These are phyloP conservation scores for Arachnopeziza araneosa DNA, from an alignment of 2,329 filamentous ascomycete genomes.

Conservation along the genomic window DNA sequence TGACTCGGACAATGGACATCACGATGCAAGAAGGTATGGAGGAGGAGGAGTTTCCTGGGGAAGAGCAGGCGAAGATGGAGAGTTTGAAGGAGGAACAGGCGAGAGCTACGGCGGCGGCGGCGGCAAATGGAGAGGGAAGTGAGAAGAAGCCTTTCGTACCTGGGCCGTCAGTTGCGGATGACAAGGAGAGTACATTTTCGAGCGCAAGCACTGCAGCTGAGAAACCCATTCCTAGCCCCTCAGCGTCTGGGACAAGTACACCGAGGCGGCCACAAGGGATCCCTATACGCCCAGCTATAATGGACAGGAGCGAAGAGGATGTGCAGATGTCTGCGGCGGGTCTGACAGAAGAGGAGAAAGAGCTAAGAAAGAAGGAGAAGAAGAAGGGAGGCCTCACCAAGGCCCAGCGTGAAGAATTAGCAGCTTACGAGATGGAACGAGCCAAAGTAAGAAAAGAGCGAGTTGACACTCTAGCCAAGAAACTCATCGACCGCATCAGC, in stretches of 20 bases:
- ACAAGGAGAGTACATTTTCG: conserved; percentile 12
- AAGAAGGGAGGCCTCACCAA: conserved; percentile 83
- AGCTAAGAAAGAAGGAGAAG: conserved; percentile 75
- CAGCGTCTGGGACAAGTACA: conserved; percentile 37
- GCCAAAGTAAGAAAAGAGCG: conserved; percentile 81
- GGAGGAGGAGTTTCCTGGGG: conserved; percentile 54
- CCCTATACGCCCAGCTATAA: conserved; percentile 77
- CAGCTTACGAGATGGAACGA: conserved; percentile 82
- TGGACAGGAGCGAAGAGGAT: conserved; percentile 81
- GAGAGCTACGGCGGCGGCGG: conserved; percentile 16
- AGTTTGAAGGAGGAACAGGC: conserved; percentile 37
- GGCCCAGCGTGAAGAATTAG: conserved; percentile 89
- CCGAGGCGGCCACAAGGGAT: conserved; percentile 42
- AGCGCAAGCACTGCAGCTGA: conserved; percentile 24
- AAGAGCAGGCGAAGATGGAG: conserved; percentile 50
- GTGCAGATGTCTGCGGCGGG: conserved; percentile 58
- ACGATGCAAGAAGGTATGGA: conserved; percentile 72
- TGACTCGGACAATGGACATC: conserved; percentile 98
- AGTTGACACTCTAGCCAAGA: conserved; percentile 75
- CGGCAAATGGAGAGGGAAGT: background rate
- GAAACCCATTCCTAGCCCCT: conserved; percentile 19
- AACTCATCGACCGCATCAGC: conserved; percentile 82
- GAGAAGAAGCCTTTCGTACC: conserved; percentile 7
- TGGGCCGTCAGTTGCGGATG: conserved; percentile 19
- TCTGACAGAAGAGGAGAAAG: conserved; percentile 67